Evolutionary conservation across 176 grass and related monocot species (phyloP).

Genomic region (Carex parvula): DNA sequence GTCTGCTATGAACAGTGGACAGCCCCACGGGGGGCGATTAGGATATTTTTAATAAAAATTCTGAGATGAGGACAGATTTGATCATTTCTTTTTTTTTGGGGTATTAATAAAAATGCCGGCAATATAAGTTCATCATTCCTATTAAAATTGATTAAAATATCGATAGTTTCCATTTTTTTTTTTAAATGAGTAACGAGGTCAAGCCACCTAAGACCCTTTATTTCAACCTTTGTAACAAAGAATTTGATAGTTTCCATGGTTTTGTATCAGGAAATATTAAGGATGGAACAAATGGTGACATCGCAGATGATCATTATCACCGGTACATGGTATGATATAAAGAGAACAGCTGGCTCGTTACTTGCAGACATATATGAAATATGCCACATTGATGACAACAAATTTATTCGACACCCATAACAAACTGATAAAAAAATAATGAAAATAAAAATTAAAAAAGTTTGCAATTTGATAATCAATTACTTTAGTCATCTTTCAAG

Average conservation of each 20-base stretch:
- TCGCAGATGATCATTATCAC: conserved; percentile 56
- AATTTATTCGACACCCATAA: not conserved
- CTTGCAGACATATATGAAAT: not conserved
- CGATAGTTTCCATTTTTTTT: too few relatives aligned
- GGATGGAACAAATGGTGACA: conserved; percentile 46
- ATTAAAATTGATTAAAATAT: not conserved
- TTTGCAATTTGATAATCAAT: too few relatives aligned
- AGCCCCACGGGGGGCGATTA: too few relatives aligned
- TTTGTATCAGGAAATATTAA: conserved; percentile 35
- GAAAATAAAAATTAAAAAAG: not conserved
- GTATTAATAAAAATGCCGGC: too few relatives aligned
- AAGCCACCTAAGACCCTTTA: too few relatives aligned
- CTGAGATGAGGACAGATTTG: too few relatives aligned
- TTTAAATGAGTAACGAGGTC: too few relatives aligned
- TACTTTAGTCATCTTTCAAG: too few relatives aligned
- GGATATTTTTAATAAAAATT: too few relatives aligned
- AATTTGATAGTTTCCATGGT: not conserved
- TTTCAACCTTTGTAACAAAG: too few relatives aligned
- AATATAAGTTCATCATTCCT: not conserved
- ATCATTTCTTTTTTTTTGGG: too few relatives aligned
- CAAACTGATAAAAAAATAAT: not conserved
- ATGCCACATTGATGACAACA: not conserved
- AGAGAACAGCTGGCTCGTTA: not conserved
- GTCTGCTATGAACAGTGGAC: too few relatives aligned
- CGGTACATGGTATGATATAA: conserved; percentile 36